A percentile compares a stretch with the other conserved stretches of the same genome.
phyloP scores from a whole-genome alignment of 495 filamentous ascomycete genomes.

The Lepidopterella palustris region DNA sequence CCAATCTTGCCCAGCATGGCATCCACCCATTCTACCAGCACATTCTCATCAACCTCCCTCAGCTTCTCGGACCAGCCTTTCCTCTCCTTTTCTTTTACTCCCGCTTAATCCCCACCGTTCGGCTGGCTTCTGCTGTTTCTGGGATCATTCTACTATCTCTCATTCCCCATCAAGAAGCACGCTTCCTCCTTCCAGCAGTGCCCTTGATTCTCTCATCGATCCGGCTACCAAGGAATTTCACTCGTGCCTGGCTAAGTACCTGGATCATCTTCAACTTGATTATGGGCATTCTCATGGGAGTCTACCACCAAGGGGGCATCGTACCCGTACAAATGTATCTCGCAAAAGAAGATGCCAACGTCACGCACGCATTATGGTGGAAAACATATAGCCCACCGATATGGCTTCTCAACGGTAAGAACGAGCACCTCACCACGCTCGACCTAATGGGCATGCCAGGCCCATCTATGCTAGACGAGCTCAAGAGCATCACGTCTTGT shows the following conservation, averaged over 20 bases:
- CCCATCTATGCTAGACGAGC: slow-evolving; percentile 50
- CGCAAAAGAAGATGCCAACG: slow-evolving; percentile 35
- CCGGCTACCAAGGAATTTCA: slow-evolving; percentile 51
- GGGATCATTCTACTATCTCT: slow-evolving; percentile 73
- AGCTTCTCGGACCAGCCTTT: slow-evolving; percentile 84
- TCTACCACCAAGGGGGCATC: slow-evolving; percentile 91
- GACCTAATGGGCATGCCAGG: slow-evolving; percentile 80
- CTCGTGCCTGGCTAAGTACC: slow-evolving; percentile 51
- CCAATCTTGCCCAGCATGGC: slow-evolving; percentile 83
- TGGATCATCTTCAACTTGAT: slow-evolving; percentile 82
- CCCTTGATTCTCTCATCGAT: slow-evolving; percentile 85
- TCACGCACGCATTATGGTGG: slow-evolving; percentile 85
- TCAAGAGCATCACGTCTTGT: slow-evolving; percentile 56
- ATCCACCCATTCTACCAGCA: slow-evolving; percentile 91
- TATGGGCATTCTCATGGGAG: slow-evolving; percentile 77
- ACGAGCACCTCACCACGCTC: slow-evolving; percentile 54
- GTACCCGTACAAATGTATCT: slow-evolving; percentile 66
- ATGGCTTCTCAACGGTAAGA: slow-evolving; percentile 80
- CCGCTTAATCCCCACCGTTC: slow-evolving; percentile 46
- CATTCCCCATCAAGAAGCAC: slow-evolving; percentile 90
- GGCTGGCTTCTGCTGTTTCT: slow-evolving; percentile 70
- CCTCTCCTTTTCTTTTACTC: slow-evolving; percentile 55
- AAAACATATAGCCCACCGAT: slow-evolving; percentile 92
- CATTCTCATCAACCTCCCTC: slow-evolving; percentile 73
- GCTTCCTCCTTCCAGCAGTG: slow-evolving; percentile 82